A percentile compares a stretch with the other conserved stretches of the same genome.
phyloP scores from a whole-genome alignment of 306 rosid genomes.

The Vicia sativa region DNA sequence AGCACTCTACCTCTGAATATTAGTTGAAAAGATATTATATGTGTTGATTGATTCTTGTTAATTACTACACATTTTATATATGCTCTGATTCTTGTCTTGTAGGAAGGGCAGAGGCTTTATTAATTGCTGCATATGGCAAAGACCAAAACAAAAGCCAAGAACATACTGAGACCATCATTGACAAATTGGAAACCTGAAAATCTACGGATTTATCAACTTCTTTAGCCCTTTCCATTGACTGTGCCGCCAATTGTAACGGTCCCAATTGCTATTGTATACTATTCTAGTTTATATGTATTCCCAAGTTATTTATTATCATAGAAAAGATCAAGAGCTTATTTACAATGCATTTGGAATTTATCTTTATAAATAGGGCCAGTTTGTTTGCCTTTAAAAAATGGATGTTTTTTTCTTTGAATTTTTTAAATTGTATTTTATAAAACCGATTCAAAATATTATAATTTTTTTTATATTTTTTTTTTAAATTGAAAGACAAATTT shows the following conservation, averaged over 20 bases:
- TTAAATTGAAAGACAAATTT: no score
- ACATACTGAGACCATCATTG: constrained; percentile 38
- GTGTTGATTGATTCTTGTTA: constrained; percentile 8
- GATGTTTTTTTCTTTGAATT: no score
- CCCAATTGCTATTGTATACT: constrained; percentile 4
- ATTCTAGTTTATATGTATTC: background rate
- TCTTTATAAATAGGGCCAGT: no score
- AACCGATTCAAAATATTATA: no score
- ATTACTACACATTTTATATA: background rate
- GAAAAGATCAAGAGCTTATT: background rate
- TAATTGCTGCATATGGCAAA: constrained; percentile 93
- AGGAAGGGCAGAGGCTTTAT: constrained; percentile 97
- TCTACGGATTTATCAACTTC: constrained; percentile 17
- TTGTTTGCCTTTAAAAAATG: no score
- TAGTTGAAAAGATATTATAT: no score
- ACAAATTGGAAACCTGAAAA: constrained; percentile 42
- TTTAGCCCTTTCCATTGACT: background rate
- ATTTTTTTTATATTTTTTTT: no score
- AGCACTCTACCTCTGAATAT: no score
- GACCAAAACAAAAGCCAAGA: constrained; percentile 45
- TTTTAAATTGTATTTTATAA: no score
- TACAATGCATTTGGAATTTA: background rate
- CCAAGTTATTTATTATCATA: background rate
- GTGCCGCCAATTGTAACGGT: constrained; percentile 27
- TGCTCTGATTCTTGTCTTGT: constrained; percentile 34